Evolutionary conservation across 768 basidiomycete species (phyloP).

Genomic region (Suillus occidentalis): DNA sequence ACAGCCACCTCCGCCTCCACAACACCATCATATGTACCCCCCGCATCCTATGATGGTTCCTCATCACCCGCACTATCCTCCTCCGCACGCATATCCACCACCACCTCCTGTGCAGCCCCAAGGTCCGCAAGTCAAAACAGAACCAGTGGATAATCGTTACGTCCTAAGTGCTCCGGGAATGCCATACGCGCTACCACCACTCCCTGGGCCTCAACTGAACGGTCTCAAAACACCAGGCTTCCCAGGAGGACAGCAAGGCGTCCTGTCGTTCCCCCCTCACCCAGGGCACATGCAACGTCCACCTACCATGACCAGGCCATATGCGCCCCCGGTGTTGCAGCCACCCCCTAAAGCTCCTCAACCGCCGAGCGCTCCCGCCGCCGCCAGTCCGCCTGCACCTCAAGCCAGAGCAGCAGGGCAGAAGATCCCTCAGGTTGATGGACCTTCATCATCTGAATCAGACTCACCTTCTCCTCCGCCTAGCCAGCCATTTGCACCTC

Average conservation of each 20-base stretch:
- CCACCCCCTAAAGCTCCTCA: conserved; percentile 12
- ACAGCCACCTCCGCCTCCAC: conserved; percentile 44
- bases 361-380: conserved; percentile 20
- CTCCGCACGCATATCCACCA: conserved; percentile 52
- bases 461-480: conserved; percentile 73
- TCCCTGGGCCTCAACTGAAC: conserved; percentile 66
- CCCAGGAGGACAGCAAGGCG: conserved; percentile 58
- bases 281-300: conserved; percentile 29
- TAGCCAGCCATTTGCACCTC: conserved; percentile 59
- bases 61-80: conserved; percentile 54
- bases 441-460: conserved; percentile 67
- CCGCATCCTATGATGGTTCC: conserved; percentile 62
- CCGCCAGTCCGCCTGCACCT: conserved; percentile 6
- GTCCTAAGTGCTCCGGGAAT: conserved; percentile 49
- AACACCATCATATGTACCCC: conserved; percentile 53
- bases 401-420: conserved; percentile 9
- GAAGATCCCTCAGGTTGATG: conserved; percentile 78
- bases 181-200: conserved; percentile 56
- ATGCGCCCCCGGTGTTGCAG: conserved; percentile 22
- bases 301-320: conserved; percentile 21
- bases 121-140: conserved; percentile 64
- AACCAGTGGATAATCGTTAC: conserved; percentile 70
- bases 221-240: conserved; percentile 50
- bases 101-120: conserved; percentile 28
- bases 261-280: conserved; percentile 52